phyloP scores from a whole-genome alignment of 78 protist species.

The Chrysochromulina parva region DNA sequence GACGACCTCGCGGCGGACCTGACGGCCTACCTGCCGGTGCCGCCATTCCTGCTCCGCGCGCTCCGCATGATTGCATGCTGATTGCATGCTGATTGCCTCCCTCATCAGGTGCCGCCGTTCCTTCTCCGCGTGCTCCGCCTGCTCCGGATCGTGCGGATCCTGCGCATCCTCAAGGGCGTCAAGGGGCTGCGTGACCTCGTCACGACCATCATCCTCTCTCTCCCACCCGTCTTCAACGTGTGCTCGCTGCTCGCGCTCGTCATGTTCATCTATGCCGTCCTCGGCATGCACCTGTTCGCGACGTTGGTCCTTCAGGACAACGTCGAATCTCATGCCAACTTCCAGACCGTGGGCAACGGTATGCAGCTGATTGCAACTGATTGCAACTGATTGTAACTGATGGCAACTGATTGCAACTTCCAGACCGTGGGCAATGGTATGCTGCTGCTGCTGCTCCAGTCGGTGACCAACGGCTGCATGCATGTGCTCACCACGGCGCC shows the following conservation, averaged over 20 bases:
- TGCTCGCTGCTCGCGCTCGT: slow-evolving; percentile 26
- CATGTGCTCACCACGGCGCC: no score
- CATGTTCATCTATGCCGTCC: slow-evolving; percentile 41
- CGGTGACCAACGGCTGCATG: background rate
- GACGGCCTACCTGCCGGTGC: background rate
- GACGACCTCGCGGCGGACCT: background rate
- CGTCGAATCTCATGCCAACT: background rate
- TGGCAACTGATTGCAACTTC: background rate
- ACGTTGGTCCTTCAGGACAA: background rate
- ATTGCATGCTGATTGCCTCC: no score
- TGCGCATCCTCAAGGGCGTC: background rate
- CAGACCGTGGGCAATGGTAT: background rate
- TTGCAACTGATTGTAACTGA: background rate
- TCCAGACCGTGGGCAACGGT: background rate
- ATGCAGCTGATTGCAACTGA: background rate
- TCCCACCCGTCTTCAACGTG: slow-evolving; percentile 39
- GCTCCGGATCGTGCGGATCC: background rate
- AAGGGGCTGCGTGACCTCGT: slow-evolving; percentile 35
- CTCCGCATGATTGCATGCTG: no score
- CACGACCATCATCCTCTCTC: slow-evolving; percentile 13
- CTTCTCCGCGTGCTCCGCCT: background rate
- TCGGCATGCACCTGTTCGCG: slow-evolving; percentile 34
- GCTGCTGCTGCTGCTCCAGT: no score
- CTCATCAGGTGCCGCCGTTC: background rate
- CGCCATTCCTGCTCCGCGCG: background rate